These are phyloP conservation scores for Boletellus deceptivus DNA, from an alignment of 1,284 basidiomycete species.

Conservation along the genomic window DNA sequence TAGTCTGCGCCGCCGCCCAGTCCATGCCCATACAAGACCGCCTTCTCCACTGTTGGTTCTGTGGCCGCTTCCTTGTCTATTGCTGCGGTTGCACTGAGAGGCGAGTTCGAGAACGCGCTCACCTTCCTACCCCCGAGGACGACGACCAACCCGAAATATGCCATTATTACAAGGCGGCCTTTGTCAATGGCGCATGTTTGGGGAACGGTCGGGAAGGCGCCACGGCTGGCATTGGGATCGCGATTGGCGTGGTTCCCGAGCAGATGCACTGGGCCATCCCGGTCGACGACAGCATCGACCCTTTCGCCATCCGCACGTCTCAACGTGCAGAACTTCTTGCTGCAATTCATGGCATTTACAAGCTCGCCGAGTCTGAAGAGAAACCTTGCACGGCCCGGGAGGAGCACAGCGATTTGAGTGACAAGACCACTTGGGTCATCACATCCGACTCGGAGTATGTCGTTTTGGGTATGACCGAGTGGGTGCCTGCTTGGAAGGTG, in stretches of 20 bases:
- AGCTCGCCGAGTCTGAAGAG: conserved; percentile 8
- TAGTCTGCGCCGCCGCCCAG: conserved; percentile 8
- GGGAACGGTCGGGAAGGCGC: conserved; percentile 6
- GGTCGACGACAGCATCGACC: conserved; percentile 9
- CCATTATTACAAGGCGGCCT: conserved; percentile 15
- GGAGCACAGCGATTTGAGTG: neutral
- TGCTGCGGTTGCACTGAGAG: conserved; percentile 12
- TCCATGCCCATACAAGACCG: conserved; percentile 9
- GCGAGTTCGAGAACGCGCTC: neutral
- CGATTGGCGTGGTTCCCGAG: conserved; percentile 1
- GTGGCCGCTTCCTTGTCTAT: conserved; percentile 13
- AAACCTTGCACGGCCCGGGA: neutral
- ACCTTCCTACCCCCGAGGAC: neutral
- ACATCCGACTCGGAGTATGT: conserved; percentile 39
- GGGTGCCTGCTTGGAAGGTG: conserved; percentile 18
- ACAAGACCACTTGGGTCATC: conserved; percentile 19
- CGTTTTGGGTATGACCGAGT: conserved; percentile 36
- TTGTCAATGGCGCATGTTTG: conserved; percentile 15
- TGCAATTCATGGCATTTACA: conserved; percentile 14
- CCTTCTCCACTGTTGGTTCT: conserved; percentile 10
- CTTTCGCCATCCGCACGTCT: conserved; percentile 4
- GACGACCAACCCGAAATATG: conserved; percentile 8
- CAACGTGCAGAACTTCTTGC: conserved; percentile 19
- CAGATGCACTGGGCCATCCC: conserved; percentile 15
- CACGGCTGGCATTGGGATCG: conserved; percentile 13